A percentile compares a stretch with the other conserved stretches of the same genome.
phyloP scores from a whole-genome alignment of 1,139 yeast genomes.

The Suhomyces wounanorum region DNA sequence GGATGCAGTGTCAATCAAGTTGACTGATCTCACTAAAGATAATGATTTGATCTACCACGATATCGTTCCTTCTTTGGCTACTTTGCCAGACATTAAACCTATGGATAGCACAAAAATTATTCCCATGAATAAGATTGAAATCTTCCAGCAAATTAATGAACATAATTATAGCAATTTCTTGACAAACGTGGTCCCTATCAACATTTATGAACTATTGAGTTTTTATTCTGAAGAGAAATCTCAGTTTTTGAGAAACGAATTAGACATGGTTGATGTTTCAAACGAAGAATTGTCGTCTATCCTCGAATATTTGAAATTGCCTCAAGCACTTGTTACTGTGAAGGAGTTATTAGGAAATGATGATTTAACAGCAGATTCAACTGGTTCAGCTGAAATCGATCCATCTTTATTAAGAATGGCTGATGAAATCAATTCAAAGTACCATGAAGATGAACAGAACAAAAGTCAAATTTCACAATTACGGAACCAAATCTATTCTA shows the following conservation, averaged over 20 bases:
- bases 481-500: constrained; percentile 44
- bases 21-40: constrained; percentile 64
- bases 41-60: constrained; percentile 90
- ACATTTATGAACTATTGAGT: constrained; percentile 84
- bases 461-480: constrained; percentile 25
- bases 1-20: constrained; percentile 47
- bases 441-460: constrained; percentile 27
- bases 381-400: constrained; percentile 18
- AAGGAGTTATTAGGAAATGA: constrained; percentile 35
- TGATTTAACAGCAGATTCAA: constrained; percentile 2
- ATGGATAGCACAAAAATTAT: constrained; percentile 76
- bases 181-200: constrained; percentile 79
- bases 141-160: constrained; percentile 48
- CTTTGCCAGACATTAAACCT: constrained; percentile 62
- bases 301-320: constrained; percentile 76
- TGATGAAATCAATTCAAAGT: constrained; percentile 29
- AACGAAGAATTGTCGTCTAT: constrained; percentile 78
- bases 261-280: constrained; percentile 76
- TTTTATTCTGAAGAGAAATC: constrained; percentile 90
- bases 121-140: constrained; percentile 44
- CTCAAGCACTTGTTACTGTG: constrained; percentile 61
- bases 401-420: constrained; percentile 24
- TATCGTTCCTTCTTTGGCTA: constrained; percentile 59
- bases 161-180: constrained; percentile 62
- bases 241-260: constrained; percentile 67